phyloP scores from a whole-genome alignment of 768 basidiomycete genomes.

The Lentinula detonsa region DNA sequence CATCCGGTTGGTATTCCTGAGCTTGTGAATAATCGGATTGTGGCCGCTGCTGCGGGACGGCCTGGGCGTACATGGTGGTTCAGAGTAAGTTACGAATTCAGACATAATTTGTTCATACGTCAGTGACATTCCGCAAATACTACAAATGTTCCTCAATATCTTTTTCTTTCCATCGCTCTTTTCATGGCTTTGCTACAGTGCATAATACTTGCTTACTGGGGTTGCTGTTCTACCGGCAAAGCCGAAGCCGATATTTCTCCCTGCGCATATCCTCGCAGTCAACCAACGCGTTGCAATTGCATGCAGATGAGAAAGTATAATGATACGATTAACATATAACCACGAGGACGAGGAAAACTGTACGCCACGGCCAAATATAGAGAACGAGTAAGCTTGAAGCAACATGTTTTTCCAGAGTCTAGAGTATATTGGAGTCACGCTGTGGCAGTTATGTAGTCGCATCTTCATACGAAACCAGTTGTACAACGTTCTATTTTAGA shows the following conservation, averaged over 20 bases:
- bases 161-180: background rate
- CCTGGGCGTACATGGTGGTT: slow-evolving; percentile 18
- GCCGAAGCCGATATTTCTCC: background rate
- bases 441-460: too few species aligned
- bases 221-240: background rate
- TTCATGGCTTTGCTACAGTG: background rate
- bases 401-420: too few species aligned
- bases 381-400: too few species aligned
- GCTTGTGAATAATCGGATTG: slow-evolving; percentile 19
- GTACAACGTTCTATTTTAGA: background rate
- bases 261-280: background rate
- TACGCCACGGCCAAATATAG: background rate
- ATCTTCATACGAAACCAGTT: too few species aligned
- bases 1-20: slow-evolving; percentile 14
- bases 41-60: slow-evolving; percentile 16
- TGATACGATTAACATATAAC: background rate
- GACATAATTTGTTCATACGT: background rate
- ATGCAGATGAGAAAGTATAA: background rate
- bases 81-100: background rate
- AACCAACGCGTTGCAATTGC: background rate
- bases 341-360: background rate
- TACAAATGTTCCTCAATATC: too few species aligned
- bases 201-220: background rate
- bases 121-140: background rate
- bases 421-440: too few species aligned